phyloP scores from a whole-genome alignment of 768 basidiomycete species.

The Termitomyces sp. region DNA sequence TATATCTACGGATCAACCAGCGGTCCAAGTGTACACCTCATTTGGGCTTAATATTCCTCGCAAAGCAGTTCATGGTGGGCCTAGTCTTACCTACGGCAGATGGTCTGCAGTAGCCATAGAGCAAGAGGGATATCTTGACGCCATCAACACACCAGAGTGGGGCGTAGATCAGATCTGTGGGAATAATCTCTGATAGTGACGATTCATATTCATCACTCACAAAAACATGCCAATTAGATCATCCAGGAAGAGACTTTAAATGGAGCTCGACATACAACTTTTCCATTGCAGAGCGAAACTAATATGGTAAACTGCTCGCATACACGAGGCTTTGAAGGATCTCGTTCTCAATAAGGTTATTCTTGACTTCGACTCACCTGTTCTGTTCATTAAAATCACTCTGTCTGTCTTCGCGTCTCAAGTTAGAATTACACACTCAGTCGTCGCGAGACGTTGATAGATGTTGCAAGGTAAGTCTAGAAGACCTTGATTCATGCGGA shows the following conservation, averaged over 20 bases:
- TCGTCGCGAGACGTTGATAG: no score
- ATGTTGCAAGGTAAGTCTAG: no score
- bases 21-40: slow-evolving; percentile 44
- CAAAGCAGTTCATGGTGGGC: slow-evolving; percentile 45
- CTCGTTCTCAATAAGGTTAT: not conserved
- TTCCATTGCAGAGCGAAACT: slow-evolving; percentile 23
- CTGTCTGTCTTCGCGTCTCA: not conserved
- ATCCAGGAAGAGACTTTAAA: slow-evolving; percentile 34
- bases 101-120: slow-evolving; percentile 47
- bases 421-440: not conserved
- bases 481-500: no score
- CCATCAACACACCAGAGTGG: slow-evolving; percentile 54
- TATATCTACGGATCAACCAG: slow-evolving; percentile 45
- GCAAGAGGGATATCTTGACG: slow-evolving; percentile 48
- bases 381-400: not conserved
- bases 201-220: not conserved
- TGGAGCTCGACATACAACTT: slow-evolving; percentile 47
- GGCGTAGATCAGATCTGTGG: slow-evolving; percentile 46
- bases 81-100: slow-evolving; percentile 31
- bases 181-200: slow-evolving; percentile 13
- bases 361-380: not conserved
- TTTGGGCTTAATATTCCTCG: slow-evolving; percentile 41
- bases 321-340: no score
- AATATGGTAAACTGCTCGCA: not conserved
- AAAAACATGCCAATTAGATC: slow-evolving; percentile 25